phyloP scores from a whole-genome alignment of 805 yeast genomes.

The Lachancea nothofagi region DNA sequence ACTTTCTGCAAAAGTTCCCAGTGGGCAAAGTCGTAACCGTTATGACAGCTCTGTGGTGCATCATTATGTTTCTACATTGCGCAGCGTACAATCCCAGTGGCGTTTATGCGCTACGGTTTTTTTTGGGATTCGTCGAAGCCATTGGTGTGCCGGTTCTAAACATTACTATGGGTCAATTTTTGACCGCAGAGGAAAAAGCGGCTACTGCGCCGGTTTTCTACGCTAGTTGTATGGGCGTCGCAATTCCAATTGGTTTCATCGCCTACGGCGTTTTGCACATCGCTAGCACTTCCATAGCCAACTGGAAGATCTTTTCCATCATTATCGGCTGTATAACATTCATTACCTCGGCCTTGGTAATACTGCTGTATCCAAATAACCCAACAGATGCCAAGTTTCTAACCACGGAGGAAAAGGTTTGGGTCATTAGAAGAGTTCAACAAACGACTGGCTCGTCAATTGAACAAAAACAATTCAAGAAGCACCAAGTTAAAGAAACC shows the following conservation, averaged over 20 bases:
- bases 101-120: constrained; percentile 42
- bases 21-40: constrained; percentile 36
- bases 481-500: constrained; percentile 45
- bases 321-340: constrained; percentile 53
- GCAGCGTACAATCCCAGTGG: constrained; percentile 43
- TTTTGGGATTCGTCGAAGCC: constrained; percentile 47
- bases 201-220: constrained; percentile 51
- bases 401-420: constrained; percentile 44
- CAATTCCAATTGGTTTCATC: constrained; percentile 49
- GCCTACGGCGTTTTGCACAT: constrained; percentile 37
- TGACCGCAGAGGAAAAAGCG: constrained; percentile 44
- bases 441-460: constrained; percentile 37
- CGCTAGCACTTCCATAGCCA: constrained; percentile 22
- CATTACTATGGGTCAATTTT: constrained; percentile 46
- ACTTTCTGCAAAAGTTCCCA: constrained; percentile 41
- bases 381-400: constrained; percentile 49
- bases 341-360: constrained; percentile 32
- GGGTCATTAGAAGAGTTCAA: constrained; percentile 44
- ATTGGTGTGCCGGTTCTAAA: constrained; percentile 41
- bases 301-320: constrained; percentile 53
- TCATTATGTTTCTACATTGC: constrained; percentile 43
- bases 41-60: constrained; percentile 41
- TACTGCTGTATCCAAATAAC: constrained; percentile 48
- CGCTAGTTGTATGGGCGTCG: constrained; percentile 44
- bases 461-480: constrained; percentile 44